Conservation (phyloP, 441 rosid species). For the Jatropha podagrica region DNA sequence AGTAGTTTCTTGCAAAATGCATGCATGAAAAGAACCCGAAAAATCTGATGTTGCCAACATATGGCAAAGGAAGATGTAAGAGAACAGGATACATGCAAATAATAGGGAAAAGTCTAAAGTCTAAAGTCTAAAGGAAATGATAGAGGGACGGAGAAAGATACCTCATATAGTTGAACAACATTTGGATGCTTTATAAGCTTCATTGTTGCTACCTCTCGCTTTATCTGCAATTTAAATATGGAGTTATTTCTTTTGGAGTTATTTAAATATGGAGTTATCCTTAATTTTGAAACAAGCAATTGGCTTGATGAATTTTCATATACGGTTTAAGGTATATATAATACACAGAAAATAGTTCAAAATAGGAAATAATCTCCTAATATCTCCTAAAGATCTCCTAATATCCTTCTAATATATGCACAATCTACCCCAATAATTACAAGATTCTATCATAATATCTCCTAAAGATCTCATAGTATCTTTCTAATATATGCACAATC, state of each 20-base stretch:
- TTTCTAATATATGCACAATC: too few relatives aligned
- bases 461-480: too few relatives aligned
- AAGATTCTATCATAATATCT: too few relatives aligned
- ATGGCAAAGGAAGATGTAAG: constrained; percentile 8
- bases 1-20: neutral
- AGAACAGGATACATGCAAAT: neutral
- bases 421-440: too few relatives aligned
- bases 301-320: too few relatives aligned
- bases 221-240: neutral
- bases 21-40: constrained; percentile 9
- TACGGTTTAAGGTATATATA: too few relatives aligned
- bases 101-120: neutral
- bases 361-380: too few relatives aligned
- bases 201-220: constrained; percentile 59
- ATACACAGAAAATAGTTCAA: too few relatives aligned
- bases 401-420: too few relatives aligned
- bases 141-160: constrained; percentile 29
- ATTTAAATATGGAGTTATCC: too few relatives aligned
- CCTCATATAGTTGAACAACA: constrained; percentile 85
- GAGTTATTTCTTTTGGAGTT: neutral
- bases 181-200: constrained; percentile 90
- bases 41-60: neutral
- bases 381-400: too few relatives aligned
- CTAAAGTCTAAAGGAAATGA: neutral
- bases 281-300: too few relatives aligned